These are phyloP conservation scores for Cocos nucifera DNA, from an alignment of 176 grass and related monocot species.

Conservation along the genomic window DNA sequence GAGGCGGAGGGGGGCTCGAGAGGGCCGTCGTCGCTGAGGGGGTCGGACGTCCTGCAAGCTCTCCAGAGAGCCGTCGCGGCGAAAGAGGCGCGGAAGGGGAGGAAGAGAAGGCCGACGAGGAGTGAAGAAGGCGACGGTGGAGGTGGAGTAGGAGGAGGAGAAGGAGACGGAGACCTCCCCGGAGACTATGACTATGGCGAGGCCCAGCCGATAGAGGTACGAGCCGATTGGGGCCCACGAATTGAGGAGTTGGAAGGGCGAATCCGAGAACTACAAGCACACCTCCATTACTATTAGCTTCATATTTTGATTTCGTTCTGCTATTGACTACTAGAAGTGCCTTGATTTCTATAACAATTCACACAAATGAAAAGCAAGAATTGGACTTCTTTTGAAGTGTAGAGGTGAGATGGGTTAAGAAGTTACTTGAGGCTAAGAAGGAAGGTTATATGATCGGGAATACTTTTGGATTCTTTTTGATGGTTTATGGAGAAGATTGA, in stretches of 20 bases:
- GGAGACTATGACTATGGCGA: constrained; percentile 1
- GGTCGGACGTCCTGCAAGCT: constrained; percentile 41
- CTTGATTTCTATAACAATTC: too few species aligned
- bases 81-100: constrained; percentile 35
- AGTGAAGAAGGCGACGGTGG: constrained; percentile 1
- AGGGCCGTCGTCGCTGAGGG: constrained; percentile 20
- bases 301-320: too few species aligned
- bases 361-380: not conserved
- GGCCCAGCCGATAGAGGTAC: constrained; percentile 34
- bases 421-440: too few species aligned
- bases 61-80: constrained; percentile 31
- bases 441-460: too few species aligned
- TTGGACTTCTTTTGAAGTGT: too few species aligned
- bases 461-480: too few species aligned
- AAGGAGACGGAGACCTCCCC: not conserved
- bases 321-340: too few species aligned
- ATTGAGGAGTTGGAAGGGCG: constrained; percentile 39
- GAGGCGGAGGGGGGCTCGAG: not conserved
- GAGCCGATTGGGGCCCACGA: constrained; percentile 32
- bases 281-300: constrained; percentile 2
- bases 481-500: too few species aligned
- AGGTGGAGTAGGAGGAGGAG: not conserved
- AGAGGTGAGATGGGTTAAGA: too few species aligned
- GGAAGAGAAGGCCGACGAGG: not conserved
- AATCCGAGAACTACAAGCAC: constrained; percentile 26